A percentile compares a stretch with the other conserved stretches of the same genome.
phyloP scores from a whole-genome alignment of 257 asterid genomes.

The Solanum neorickii region DNA sequence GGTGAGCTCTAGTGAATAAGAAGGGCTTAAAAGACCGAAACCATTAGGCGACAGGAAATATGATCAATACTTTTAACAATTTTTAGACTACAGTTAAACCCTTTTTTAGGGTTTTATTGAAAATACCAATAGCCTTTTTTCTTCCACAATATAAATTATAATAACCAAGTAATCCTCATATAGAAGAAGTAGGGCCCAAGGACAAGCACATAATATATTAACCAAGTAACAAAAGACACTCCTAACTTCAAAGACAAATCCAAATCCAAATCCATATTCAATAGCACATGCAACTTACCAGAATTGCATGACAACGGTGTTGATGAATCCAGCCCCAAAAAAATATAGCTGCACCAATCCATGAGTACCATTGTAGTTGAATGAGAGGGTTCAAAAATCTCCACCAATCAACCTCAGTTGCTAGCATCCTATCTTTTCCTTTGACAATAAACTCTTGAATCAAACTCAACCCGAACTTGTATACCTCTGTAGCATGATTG shows the following conservation, averaged over 20 bases:
- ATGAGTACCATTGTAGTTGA: constrained; percentile 56
- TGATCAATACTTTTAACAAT: neutral
- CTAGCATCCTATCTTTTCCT: constrained; percentile 54
- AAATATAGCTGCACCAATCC: constrained; percentile 70
- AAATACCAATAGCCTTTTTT: neutral
- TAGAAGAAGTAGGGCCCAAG: neutral
- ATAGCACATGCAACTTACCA: constrained; percentile 31
- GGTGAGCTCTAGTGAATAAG: neutral
- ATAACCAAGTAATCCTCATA: neutral
- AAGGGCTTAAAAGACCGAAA: neutral
- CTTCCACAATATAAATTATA: neutral
- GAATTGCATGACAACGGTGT: constrained; percentile 61
- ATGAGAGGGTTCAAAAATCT: constrained; percentile 46
- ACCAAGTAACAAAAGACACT: neutral
- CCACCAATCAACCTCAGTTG: constrained; percentile 29
- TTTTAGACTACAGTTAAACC: neutral
- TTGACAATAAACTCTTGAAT: constrained; percentile 43
- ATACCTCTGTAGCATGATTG: constrained; percentile 40
- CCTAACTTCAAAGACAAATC: neutral
- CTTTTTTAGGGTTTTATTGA: neutral
- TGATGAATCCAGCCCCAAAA: constrained; percentile 86
- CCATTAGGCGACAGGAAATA: neutral
- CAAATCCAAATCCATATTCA: neutral
- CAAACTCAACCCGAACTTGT: constrained; percentile 26
- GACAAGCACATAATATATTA: neutral